phyloP scores from a whole-genome alignment of 805 yeast species.

The Candida silvicultrix region DNA sequence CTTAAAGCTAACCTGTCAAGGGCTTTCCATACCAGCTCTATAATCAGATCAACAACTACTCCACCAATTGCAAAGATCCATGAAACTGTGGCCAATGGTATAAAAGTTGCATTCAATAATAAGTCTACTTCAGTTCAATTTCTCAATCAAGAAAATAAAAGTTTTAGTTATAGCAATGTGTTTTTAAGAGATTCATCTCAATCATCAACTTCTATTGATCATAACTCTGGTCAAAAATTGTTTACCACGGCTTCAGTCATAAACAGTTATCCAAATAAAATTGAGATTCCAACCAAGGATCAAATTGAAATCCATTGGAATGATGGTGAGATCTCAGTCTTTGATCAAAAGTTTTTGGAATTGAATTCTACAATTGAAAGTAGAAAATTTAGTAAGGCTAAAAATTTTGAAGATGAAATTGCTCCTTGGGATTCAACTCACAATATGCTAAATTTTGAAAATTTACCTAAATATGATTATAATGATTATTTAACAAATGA shows the following conservation, averaged over 20 bases:
- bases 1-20: no score
- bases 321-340: conserved; percentile 38
- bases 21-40: no score
- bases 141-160: conserved; percentile 2
- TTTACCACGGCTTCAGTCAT: conserved; percentile 53
- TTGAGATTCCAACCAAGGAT: conserved; percentile 27
- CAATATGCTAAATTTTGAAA: background rate
- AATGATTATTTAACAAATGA: conserved; percentile 32
- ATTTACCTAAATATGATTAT: conserved; percentile 27
- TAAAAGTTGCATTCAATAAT: background rate
- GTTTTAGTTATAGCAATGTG: conserved; percentile 30
- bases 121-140: conserved; percentile 1
- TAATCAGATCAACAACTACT: background rate
- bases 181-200: conserved; percentile 65
- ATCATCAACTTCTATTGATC: conserved; percentile 43
- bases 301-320: conserved; percentile 40
- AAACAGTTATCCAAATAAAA: conserved; percentile 25
- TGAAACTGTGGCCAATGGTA: background rate
- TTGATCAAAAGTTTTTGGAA: conserved; percentile 40
- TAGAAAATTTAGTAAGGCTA: conserved; percentile 19
- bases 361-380: conserved; percentile 31
- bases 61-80: background rate
- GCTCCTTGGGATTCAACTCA: conserved; percentile 36
- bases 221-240: conserved; percentile 50
- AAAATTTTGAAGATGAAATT: conserved; percentile 33